These are phyloP conservation scores for Fusarium lyarnte DNA, from an alignment of 2,329 filamentous ascomycete genomes.

Conservation along the genomic window DNA sequence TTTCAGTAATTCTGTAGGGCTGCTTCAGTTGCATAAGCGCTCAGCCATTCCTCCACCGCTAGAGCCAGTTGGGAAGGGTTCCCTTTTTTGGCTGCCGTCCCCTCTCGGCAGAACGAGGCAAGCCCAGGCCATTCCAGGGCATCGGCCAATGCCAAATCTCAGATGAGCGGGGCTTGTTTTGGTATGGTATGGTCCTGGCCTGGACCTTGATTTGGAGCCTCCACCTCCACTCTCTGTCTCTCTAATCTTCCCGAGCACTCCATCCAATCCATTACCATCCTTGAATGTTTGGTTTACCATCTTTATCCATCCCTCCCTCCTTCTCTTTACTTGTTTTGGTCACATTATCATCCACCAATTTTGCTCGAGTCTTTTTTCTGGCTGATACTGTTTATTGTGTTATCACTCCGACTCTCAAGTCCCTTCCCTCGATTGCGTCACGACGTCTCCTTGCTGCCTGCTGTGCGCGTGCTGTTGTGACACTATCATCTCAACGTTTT, in stretches of 20 bases:
- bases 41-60: background rate
- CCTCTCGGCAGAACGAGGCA: conserved; percentile 11
- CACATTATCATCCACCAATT: background rate
- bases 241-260: background rate
- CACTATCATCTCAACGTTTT: conserved; percentile 16
- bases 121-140: conserved; percentile 9
- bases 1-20: background rate
- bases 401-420: background rate
- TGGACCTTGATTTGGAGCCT: conserved; percentile 15
- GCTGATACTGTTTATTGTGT: background rate
- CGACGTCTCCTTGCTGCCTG: conserved; percentile 7
- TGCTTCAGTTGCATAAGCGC: conserved; percentile 8
- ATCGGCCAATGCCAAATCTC: conserved; percentile 7
- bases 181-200: background rate
- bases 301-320: conserved; percentile 4
- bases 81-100: background rate
- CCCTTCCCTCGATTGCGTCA: conserved; percentile 4
- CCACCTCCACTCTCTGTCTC: conserved; percentile 14
- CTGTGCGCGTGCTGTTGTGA: conserved; percentile 25
- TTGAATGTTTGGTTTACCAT: conserved; percentile 9
- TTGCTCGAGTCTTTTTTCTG: background rate
- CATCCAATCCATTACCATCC: background rate
- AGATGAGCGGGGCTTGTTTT: conserved; percentile 16
- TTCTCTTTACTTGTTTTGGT: conserved; percentile 5
- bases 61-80: conserved; percentile 5